A percentile compares a stretch with the other conserved stretches of the same genome.
Evolutionary conservation across 2,329 filamentous ascomycete species (phyloP).

Genomic region (Nemania sp.): DNA sequence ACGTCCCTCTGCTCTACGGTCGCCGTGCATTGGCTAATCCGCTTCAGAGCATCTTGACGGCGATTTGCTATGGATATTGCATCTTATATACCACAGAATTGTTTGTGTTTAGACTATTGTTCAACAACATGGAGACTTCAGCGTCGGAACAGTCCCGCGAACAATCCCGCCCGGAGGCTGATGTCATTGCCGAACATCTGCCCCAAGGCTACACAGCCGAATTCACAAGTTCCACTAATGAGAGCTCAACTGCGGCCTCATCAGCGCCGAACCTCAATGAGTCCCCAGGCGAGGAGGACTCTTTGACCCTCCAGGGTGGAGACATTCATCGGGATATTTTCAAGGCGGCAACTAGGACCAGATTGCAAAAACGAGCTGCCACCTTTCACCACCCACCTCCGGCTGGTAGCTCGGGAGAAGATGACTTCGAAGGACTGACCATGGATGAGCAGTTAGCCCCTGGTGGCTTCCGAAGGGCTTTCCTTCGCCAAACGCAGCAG

Average conservation of each 20-base stretch:
- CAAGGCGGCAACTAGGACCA: constrained; percentile 65
- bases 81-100: too few species aligned
- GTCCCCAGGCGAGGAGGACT: constrained; percentile 57
- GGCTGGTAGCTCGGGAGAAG: constrained; percentile 41
- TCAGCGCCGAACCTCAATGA: constrained; percentile 30
- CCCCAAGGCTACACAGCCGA: constrained; percentile 44
- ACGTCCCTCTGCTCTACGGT: constrained; percentile 15
- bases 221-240: constrained; percentile 41
- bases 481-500: constrained; percentile 43
- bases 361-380: constrained; percentile 58
- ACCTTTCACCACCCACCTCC: constrained; percentile 68
- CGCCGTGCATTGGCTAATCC: not conserved
- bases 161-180: constrained; percentile 23
- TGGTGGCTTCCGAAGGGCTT: constrained; percentile 55
- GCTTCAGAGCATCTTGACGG: constrained; percentile 15
- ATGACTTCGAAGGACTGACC: constrained; percentile 35
- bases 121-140: constrained; percentile 12
- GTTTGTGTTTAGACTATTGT: not conserved
- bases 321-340: constrained; percentile 80
- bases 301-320: constrained; percentile 71
- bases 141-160: constrained; percentile 19
- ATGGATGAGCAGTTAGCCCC: constrained; percentile 43
- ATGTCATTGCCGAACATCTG: constrained; percentile 28
- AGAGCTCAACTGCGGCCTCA: constrained; percentile 24
- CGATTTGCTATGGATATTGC: too few species aligned